Evolutionary conservation across 2,329 filamentous ascomycete species (phyloP), one percentile per base, ranked within the genome.

Genomic region (Cytospora mali): DNA sequence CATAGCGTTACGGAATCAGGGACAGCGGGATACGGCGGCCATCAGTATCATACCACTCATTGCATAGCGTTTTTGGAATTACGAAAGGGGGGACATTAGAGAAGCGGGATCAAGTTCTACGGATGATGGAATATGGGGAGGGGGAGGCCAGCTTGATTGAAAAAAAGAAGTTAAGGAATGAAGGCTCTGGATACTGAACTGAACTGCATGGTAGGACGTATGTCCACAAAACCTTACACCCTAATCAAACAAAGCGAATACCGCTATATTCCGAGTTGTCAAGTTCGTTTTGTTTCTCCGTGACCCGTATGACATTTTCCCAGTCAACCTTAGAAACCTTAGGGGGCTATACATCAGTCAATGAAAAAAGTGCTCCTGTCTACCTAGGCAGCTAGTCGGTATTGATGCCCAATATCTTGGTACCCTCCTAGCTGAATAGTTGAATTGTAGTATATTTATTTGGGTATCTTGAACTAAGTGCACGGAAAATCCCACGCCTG

Each of bases 1-100:
- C 63, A 65, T 65, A 65, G 63, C 63, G 51, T 49, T 51, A 54
- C 46, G n/a, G 53, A 49, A 46, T 21, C 10, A 23, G 46, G 48
- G 49, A 65, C 63, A 65, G 63, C 63, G 61, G 55, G 63, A 65
- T 65, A 65, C 63, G 63, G 63, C 63, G 63, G 48, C 59, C 54
- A 63, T 53, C 63, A 65, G 63, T 65, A 65, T 65, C 63, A 49
- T 52, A 60, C 61, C 63, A 65, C 63, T 65, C 63, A 56, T 63
- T 65, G 23, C 58, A 54, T 13, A 48, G 23, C 53, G 58, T 33
- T 48, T 49, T 54, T 25, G 48, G 25, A 21, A 18, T 39, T 29
- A 46, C 23, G 25, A 50, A 6, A 21, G 35, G 39, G 28, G 57
- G 4, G 49, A 33, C 21, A 29, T 31, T 21, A 16, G 42, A 59